Base-by-base conservation (phyloP, 2,329 filamentous ascomycete species). In the Fusarium longipes region DNA sequence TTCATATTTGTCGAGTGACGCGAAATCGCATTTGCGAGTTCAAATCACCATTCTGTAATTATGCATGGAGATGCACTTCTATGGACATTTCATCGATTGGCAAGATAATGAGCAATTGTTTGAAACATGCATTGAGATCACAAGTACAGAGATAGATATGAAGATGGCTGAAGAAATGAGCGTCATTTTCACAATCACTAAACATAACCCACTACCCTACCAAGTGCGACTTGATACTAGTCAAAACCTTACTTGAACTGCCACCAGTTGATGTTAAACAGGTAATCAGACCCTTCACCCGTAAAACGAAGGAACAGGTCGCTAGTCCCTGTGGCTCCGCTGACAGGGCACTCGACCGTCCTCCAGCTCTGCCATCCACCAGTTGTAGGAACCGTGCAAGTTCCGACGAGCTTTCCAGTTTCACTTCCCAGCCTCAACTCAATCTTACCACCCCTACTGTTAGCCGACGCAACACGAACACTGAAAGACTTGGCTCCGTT, bases 201-300 rank as follows among this genome's bases (percentile, higher is more conserved):
- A n/a, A n/a, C n/a, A n/a, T n/a, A n/a, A n/a, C n/a, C n/a, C n/a
- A n/a, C n/a, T n/a, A n/a, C n/a, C 25, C 25, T 6, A 39, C 15
- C 14, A 24, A 22, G 6, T 9, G 14, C 25, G 25, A 25, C 6
- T 8, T 25, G 6, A 8, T 24, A 4, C 12, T 14, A 8, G 9
- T 5, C 17, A 4, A 14, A 1, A 2, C 6, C 5, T 53, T 15
- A 60, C 11, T 30, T 44, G 0, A 61, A 61, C 11, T 61, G 56
- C 57, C 57, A 61, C 57, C 57, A 61, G 38, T 61, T 61, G 2
- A 61, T 44, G 14, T 61, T 61, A 1, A 61, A 61, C 27, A 61
- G 2, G 3, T 39, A 30, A 15, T 36, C 56, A 2, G 32, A 61
- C 0, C 27, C 33, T 20, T 25, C 27, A 0, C 56, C 56, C 3